Percentiles rank a stretch among this genome's conserved stretches.
phyloP scores from a whole-genome alignment of 176 grass and related monocot genomes.

The Musa schizocarpa region DNA sequence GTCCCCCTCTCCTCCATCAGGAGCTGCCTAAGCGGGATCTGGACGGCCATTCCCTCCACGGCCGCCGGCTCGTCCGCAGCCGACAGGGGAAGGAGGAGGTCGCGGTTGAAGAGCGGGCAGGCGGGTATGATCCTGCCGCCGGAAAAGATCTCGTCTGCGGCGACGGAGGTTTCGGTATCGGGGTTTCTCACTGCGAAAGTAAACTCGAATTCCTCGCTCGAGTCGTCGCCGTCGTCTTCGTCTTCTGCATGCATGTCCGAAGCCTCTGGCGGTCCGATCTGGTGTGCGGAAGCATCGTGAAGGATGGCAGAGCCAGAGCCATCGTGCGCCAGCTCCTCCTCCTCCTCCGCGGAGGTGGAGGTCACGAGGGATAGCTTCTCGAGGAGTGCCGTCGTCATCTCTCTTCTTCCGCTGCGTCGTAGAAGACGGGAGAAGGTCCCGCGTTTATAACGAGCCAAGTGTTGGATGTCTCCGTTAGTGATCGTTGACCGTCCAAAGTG shows the following conservation, averaged over 20 bases:
- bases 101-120: neutral
- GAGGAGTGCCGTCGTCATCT: neutral
- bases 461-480: neutral
- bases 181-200: neutral
- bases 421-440: neutral
- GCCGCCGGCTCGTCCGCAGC: neutral
- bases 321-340: neutral
- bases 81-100: neutral
- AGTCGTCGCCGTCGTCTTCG: neutral
- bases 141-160: constrained; percentile 4
- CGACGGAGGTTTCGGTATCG: neutral
- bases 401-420: neutral
- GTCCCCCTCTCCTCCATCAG: neutral
- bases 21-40: neutral
- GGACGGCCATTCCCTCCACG: neutral
- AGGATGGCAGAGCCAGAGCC: neutral
- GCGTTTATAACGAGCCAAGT: neutral
- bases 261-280: neutral
- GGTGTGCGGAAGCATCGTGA: neutral
- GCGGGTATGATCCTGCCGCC: neutral
- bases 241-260: neutral
- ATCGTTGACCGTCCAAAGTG: neutral
- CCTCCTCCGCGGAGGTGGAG: neutral
- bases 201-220: constrained; percentile 4
- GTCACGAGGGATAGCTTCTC: neutral